Conservation (phyloP, 1,284 basidiomycete species). For the Binderoboletus segoi region DNA sequence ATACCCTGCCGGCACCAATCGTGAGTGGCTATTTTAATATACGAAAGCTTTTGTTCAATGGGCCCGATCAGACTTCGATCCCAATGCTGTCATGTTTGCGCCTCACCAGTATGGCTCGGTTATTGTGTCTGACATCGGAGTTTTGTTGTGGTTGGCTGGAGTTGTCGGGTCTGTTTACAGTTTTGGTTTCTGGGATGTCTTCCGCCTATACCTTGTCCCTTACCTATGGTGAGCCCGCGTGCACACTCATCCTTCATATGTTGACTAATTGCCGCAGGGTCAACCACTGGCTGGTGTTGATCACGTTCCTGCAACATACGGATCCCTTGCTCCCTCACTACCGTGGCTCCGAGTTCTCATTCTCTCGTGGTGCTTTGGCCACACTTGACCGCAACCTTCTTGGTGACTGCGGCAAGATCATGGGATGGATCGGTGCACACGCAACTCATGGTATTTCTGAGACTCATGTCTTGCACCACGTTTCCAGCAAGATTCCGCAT, state of each 20-base stretch:
- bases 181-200: slow-evolving; percentile 76
- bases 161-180: slow-evolving; percentile 62
- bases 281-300: slow-evolving; percentile 90
- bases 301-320: slow-evolving; percentile 97
- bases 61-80: slow-evolving; percentile 71
- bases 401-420: slow-evolving; percentile 73
- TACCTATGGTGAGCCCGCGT: slow-evolving; percentile 75
- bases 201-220: slow-evolving; percentile 83
- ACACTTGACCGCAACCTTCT: slow-evolving; percentile 91
- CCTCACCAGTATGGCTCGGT: slow-evolving; percentile 83
- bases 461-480: slow-evolving; percentile 91
- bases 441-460: slow-evolving; percentile 89
- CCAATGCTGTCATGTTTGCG: slow-evolving; percentile 81
- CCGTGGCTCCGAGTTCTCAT: slow-evolving; percentile 88
- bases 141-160: slow-evolving; percentile 72
- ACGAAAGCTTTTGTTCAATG: neutral
- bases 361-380: slow-evolving; percentile 91
- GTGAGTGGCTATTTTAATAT: slow-evolving; percentile 48
- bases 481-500: slow-evolving; percentile 93
- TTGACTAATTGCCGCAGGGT: slow-evolving; percentile 43
- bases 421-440: slow-evolving; percentile 79
- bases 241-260: neutral
- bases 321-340: slow-evolving; percentile 96
- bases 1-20: slow-evolving; percentile 85
- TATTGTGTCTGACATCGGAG: slow-evolving; percentile 84